Conservation (phyloP, 2,329 filamentous ascomycete genomes). For the Colletotrichum navitas region DNA sequence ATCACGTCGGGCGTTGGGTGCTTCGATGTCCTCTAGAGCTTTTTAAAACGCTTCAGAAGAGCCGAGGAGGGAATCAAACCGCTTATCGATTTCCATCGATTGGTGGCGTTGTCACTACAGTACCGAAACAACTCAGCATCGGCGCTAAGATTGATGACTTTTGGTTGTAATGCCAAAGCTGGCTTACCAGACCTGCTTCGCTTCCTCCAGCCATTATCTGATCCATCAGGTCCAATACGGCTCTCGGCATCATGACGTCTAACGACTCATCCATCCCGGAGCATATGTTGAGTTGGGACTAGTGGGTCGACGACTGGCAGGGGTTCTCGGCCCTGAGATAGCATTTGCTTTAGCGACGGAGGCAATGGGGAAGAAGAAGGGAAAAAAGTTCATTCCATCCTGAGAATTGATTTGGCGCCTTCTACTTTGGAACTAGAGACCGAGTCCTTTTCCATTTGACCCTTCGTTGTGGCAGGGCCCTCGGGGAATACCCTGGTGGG, state of each 20-base stretch:
- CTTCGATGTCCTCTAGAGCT: neutral
- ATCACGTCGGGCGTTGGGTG: neutral
- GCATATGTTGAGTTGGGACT: slow-evolving; percentile 15
- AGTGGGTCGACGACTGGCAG: slow-evolving; percentile 16
- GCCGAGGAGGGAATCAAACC: neutral
- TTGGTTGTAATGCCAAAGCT: slow-evolving; percentile 29
- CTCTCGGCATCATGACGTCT: neutral
- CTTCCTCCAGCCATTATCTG: slow-evolving; percentile 30
- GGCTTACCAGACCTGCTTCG: slow-evolving; percentile 33
- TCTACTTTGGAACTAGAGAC: slow-evolving; percentile 4
- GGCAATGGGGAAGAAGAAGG: neutral
- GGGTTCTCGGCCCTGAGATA: slow-evolving; percentile 20
- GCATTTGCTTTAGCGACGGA: slow-evolving; percentile 28
- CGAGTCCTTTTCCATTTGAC: slow-evolving; percentile 11
- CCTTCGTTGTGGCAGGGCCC: slow-evolving; percentile 6
- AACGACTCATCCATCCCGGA: slow-evolving; percentile 21
- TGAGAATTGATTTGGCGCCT: slow-evolving; percentile 28
- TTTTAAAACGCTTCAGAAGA: neutral
- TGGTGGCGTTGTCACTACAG: neutral
- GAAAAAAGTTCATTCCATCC: slow-evolving; percentile 24
- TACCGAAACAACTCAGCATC: too few relatives aligned
- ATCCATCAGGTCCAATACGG: slow-evolving; percentile 23
- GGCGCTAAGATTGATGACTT: neutral
- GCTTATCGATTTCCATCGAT: neutral
- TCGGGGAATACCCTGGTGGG: neutral